A percentile compares a stretch with the other conserved stretches of the same genome.
Evolutionary conservation across 768 basidiomycete species (phyloP).

Genomic region (Macrolepiota albuminosa): DNA sequence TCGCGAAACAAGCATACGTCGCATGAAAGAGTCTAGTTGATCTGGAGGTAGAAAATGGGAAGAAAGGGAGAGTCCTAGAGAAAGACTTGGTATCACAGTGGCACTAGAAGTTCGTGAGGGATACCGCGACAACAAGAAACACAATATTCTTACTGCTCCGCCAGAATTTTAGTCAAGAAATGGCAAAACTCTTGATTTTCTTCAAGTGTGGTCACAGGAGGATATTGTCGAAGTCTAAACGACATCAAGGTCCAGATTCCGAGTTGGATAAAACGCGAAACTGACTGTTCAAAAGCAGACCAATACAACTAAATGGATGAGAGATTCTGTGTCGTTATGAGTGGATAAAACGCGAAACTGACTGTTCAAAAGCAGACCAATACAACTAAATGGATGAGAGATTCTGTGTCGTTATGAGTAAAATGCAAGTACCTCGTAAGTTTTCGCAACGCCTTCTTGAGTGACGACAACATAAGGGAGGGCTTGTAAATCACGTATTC

Average conservation of each 20-base stretch:
- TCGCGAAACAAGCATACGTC: constrained; percentile 85
- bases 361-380: constrained; percentile 87
- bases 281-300: constrained; percentile 80
- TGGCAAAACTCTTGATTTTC: constrained; percentile 80
- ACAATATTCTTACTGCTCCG: constrained; percentile 61
- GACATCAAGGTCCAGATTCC: neutral
- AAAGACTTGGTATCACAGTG: constrained; percentile 74
- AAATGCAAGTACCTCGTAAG: constrained; percentile 69
- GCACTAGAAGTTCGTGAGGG: constrained; percentile 38
- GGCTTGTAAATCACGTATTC: constrained; percentile 80
- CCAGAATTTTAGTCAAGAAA: constrained; percentile 58
- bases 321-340: neutral
- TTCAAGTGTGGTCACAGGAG: constrained; percentile 60
- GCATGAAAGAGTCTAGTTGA: constrained; percentile 81
- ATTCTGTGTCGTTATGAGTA: neutral
- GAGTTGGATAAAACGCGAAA: neutral
- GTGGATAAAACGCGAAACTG: constrained; percentile 7
- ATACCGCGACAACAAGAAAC: constrained; percentile 4
- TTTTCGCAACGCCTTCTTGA: constrained; percentile 75
- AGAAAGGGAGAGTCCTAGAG: constrained; percentile 80
- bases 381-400: constrained; percentile 52
- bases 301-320: constrained; percentile 63
- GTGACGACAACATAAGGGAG: constrained; percentile 86
- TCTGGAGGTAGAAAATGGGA: constrained; percentile 77
- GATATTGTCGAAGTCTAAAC: constrained; percentile 65